phyloP scores from a whole-genome alignment of 257 asterid species.

The Linderniella brevidens region DNA sequence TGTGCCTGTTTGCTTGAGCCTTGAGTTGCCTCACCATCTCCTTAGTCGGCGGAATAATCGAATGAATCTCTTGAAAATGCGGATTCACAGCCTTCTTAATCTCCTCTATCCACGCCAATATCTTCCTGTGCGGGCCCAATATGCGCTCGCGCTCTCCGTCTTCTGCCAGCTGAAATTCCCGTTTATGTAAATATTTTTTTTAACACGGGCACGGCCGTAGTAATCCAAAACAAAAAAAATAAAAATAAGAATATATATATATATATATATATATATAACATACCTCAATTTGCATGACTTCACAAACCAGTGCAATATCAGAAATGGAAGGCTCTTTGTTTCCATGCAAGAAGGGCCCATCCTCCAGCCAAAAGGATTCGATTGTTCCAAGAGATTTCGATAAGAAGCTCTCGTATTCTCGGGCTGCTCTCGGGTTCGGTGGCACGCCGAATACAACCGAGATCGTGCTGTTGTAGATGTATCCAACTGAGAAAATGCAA shows the following conservation, averaged over 20 bases:
- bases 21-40: constrained; percentile 19
- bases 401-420: constrained; percentile 43
- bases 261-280: neutral
- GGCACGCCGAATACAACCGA: constrained; percentile 56
- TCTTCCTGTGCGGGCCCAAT: constrained; percentile 41
- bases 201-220: too few relatives aligned
- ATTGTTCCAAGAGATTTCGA: constrained; percentile 43
- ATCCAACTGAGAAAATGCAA: constrained; percentile 30
- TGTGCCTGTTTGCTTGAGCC: neutral
- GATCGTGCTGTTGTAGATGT: constrained; percentile 29
- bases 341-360: constrained; percentile 60
- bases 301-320: constrained; percentile 80
- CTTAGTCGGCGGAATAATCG: constrained; percentile 17
- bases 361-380: constrained; percentile 66
- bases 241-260: neutral
- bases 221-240: too few relatives aligned
- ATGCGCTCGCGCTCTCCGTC: constrained; percentile 37
- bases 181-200: neutral
- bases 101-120: constrained; percentile 59
- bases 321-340: constrained; percentile 73
- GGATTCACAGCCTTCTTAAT: constrained; percentile 53
- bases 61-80: constrained; percentile 57
- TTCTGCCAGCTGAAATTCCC: constrained; percentile 24
- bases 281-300: constrained; percentile 87
- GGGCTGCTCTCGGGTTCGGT: constrained; percentile 46